Evolutionary conservation across 2,329 filamentous ascomycete species (phyloP), one percentile per base, ranked within the genome.

Genomic region (Didymella exigua): DNA sequence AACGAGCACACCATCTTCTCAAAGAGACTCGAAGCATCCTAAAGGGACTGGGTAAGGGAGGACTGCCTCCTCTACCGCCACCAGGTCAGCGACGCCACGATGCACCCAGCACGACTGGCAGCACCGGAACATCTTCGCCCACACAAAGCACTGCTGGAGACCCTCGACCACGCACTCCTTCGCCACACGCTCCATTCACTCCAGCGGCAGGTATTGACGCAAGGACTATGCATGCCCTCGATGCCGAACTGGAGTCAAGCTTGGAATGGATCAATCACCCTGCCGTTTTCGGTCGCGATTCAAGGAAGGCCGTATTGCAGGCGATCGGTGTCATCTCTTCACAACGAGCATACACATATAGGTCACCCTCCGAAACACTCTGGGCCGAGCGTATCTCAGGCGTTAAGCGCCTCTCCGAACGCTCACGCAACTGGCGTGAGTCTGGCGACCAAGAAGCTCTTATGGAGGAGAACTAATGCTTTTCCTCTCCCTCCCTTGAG

Each of bases 181-280:
- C 73, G 27, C 73, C 72, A 26, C 71, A 75, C 50, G 64, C 70
- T 11, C 82, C 76, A 40, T 90, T 75, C 72, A 83, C 75, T 54
- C 89, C 75, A 63, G 84, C 78, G 26, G 84, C 87, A 6, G 90
- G 91, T n/a, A 93, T 99, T 51, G 95, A 99, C 69, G 78, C 85
- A 5, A 82, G 82, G 30, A 95, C 90, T 0, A 93, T 98, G 67
- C 82, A 86, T 21, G 93, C 95, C 2, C 85, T 99, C 16, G 95
- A 99, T 73, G 86, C 90, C 1, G 95, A 99, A 75, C 84, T 99
- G 29, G 91, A 96, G 73, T 86, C 90, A 29, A 91, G 90, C 45
- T 80, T 99, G 14, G 95, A 99, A 76, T 99, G 95, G 95, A 98
- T 99, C 75, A 92, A 89, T 71, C 95, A 99, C 70, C 95, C 95